These are phyloP conservation scores for Grigorovia transvaalensis DNA, from an alignment of 805 yeast genomes.

Conservation along the genomic window DNA sequence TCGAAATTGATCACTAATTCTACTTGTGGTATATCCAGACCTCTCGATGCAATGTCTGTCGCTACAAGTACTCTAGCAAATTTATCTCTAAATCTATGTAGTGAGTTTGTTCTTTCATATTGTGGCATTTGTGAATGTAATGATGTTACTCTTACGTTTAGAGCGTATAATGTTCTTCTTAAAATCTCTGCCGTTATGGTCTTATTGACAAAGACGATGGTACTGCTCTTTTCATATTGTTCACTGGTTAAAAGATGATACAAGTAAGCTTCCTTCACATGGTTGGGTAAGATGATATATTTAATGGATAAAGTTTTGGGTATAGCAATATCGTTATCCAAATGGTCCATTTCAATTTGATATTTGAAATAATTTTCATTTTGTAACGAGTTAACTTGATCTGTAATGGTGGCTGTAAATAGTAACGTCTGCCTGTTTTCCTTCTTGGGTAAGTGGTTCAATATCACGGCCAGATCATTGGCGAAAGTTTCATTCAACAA, in stretches of 20 bases:
- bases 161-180: conserved; percentile 59
- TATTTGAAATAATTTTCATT: conserved; percentile 33
- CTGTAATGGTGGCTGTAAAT: conserved; percentile 94
- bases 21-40: conserved; percentile 90
- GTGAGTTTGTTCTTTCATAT: conserved; percentile 76
- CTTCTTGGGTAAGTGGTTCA: conserved; percentile 60
- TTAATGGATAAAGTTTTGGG: conserved; percentile 60
- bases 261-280: conserved; percentile 83
- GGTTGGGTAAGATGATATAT: conserved; percentile 72
- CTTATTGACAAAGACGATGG: conserved; percentile 83
- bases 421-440: conserved; percentile 73
- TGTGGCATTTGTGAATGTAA: conserved; percentile 94
- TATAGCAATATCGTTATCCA: conserved; percentile 64
- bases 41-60: conserved; percentile 96
- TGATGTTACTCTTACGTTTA: conserved; percentile 78
- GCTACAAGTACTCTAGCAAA: conserved; percentile 91
- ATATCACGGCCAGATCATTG: conserved; percentile 62
- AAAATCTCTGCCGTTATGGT: conserved; percentile 84
- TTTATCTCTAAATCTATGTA: conserved; percentile 87
- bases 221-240: conserved; percentile 54
- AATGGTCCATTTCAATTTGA: conserved; percentile 3
- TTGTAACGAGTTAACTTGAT: conserved; percentile 64
- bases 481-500: conserved; percentile 76
- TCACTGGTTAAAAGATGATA: conserved; percentile 56
- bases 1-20: conserved; percentile 85